phyloP scores from a whole-genome alignment of 2,329 filamentous ascomycete species.

The Beauveria sp. region DNA sequence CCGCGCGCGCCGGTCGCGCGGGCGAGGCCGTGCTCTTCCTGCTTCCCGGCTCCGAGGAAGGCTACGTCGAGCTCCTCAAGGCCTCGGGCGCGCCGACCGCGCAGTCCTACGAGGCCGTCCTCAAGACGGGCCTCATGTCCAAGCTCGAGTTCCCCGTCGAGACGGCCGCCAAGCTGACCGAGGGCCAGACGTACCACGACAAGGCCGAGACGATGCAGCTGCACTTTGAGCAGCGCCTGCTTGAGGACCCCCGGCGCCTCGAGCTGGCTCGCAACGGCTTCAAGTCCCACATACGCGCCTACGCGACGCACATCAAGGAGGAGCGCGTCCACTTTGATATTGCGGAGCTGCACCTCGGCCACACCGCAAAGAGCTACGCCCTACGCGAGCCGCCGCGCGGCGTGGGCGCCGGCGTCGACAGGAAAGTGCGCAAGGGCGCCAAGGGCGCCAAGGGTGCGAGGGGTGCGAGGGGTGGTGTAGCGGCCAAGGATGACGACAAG shows the following conservation, averaged over 20 bases:
- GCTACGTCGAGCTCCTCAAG: slow-evolving; percentile 70
- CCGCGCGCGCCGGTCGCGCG: slow-evolving; percentile 81
- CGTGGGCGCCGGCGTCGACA: slow-evolving; percentile 55
- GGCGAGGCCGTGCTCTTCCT: slow-evolving; percentile 86
- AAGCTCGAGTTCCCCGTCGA: slow-evolving; percentile 62
- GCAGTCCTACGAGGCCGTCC: slow-evolving; percentile 44
- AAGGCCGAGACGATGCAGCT: slow-evolving; percentile 51
- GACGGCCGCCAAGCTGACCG: slow-evolving; percentile 44
- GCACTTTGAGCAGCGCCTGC: slow-evolving; percentile 51
- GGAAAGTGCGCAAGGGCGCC: slow-evolving; percentile 27
- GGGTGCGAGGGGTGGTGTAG: slow-evolving; percentile 1
- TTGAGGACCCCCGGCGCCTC: slow-evolving; percentile 57
- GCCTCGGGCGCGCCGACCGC: slow-evolving; percentile 39
- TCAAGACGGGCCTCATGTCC: slow-evolving; percentile 58
- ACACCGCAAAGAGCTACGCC: slow-evolving; percentile 88
- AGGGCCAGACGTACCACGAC: slow-evolving; percentile 37
- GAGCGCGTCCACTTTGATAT: slow-evolving; percentile 89
- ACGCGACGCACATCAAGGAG: slow-evolving; percentile 83
- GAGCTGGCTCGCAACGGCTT: slow-evolving; percentile 79
- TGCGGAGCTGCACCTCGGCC: slow-evolving; percentile 81
- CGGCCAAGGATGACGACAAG: slow-evolving; percentile 33
- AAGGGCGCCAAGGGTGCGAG: background rate
- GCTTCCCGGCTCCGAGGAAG: slow-evolving; percentile 83
- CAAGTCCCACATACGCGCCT: slow-evolving; percentile 87
- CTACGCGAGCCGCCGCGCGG: slow-evolving; percentile 80